phyloP scores from a whole-genome alignment of 768 basidiomycete species.

The Vishniacozyma victoriae region DNA sequence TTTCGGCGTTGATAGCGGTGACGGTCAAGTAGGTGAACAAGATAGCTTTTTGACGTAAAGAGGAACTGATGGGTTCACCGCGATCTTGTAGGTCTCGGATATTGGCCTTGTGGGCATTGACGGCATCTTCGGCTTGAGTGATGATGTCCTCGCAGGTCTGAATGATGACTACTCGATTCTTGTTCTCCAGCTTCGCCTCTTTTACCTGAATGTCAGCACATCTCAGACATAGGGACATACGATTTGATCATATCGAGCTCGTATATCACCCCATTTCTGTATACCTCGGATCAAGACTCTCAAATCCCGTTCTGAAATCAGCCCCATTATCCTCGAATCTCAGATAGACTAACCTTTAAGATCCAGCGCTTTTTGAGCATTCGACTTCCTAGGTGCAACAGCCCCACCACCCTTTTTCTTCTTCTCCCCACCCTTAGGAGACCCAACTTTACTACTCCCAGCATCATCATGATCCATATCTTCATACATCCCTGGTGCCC shows the following conservation, averaged over 20 bases:
- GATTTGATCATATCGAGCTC: slow-evolving; percentile 87
- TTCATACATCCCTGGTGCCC: slow-evolving; percentile 70
- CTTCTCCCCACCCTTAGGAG: slow-evolving; percentile 65
- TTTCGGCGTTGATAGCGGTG: slow-evolving; percentile 94
- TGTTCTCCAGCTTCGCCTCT: slow-evolving; percentile 85
- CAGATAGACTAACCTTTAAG: slow-evolving; percentile 56
- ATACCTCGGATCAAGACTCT: slow-evolving; percentile 90
- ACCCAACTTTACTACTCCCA: slow-evolving; percentile 55
- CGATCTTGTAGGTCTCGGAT: slow-evolving; percentile 68
- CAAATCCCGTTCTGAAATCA: slow-evolving; percentile 72
- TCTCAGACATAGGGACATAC: slow-evolving; percentile 53
- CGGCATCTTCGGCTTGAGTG: slow-evolving; percentile 71
- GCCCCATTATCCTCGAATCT: background rate
- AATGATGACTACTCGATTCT: slow-evolving; percentile 86
- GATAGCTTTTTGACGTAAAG: slow-evolving; percentile 95
- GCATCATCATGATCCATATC: slow-evolving; percentile 54
- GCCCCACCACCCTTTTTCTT: slow-evolving; percentile 52
- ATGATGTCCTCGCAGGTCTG: slow-evolving; percentile 91
- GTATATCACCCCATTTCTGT: slow-evolving; percentile 96
- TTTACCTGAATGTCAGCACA: slow-evolving; percentile 55
- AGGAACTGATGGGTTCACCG: slow-evolving; percentile 83
- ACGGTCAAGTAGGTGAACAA: slow-evolving; percentile 85
- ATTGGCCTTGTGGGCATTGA: slow-evolving; percentile 75
- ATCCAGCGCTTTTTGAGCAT: slow-evolving; percentile 90
- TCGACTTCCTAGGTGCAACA: slow-evolving; percentile 74